Percentiles rank a stretch among this genome's conserved stretches.
Conservation (phyloP, 2,329 filamentous ascomycete genomes). For the Pestalotiopsis sp. region DNA sequence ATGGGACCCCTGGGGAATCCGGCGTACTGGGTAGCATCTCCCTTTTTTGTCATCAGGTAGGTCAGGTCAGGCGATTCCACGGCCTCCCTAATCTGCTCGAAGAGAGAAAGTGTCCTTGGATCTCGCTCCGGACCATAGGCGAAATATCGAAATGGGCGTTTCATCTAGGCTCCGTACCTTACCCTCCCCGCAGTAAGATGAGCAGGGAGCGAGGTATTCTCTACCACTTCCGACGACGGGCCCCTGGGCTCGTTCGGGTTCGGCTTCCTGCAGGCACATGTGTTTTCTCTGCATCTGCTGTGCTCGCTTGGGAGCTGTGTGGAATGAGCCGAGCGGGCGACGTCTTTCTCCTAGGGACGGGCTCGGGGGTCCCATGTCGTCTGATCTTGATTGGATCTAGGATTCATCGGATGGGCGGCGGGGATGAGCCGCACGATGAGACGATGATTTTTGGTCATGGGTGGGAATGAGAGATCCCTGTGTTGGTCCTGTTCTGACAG, state of each 20-base stretch:
- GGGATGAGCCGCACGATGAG: background rate
- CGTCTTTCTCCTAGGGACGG: background rate
- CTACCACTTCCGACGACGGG: background rate
- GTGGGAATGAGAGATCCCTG: background rate
- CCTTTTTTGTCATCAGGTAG: background rate
- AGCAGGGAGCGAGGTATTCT: background rate
- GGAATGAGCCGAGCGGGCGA: background rate
- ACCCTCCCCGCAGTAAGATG: constrained; percentile 2
- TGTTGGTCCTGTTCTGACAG: background rate
- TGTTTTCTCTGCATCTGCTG: background rate
- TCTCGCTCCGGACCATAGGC: background rate
- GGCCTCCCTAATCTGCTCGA: too few relatives aligned
- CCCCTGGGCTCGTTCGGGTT: background rate
- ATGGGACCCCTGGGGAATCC: background rate
- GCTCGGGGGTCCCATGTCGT: background rate
- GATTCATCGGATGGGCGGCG: constrained; percentile 6
- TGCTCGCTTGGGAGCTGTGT: background rate
- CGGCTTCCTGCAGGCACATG: background rate
- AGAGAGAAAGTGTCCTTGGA: background rate
- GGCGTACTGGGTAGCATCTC: background rate
- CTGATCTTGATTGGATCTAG: constrained; percentile 9
- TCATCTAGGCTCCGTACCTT: background rate
- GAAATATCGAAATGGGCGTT: constrained; percentile 1
- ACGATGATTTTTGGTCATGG: constrained; percentile 2
- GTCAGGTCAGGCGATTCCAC: too few relatives aligned